phyloP scores from a whole-genome alignment of 495 filamentous ascomycete genomes.

The Geopyxis carbonaria region DNA sequence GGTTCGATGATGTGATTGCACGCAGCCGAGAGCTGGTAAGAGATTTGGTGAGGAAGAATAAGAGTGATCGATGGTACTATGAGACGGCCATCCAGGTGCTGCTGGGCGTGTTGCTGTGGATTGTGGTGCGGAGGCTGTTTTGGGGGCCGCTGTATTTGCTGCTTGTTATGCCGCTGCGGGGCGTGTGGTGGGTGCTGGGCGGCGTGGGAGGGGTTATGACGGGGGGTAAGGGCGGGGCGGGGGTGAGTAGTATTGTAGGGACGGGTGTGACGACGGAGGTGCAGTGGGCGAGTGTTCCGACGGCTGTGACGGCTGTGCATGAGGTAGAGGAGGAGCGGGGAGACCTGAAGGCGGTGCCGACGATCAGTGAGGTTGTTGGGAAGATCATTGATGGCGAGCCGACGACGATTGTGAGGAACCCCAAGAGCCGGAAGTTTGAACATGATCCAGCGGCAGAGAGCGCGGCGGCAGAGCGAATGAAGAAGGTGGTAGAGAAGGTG shows the following conservation, averaged over 20 bases:
- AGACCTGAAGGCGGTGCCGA: constrained; percentile 6
- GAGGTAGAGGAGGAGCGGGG: not conserved
- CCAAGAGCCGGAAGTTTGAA: constrained; percentile 9
- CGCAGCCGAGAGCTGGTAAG: constrained; percentile 57
- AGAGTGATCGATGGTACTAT: constrained; percentile 94
- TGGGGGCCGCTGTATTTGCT: constrained; percentile 88
- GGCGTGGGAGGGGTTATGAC: constrained; percentile 27
- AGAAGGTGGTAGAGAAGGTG: constrained; percentile 30
- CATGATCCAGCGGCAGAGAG: constrained; percentile 8
- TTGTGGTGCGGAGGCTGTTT: constrained; percentile 64
- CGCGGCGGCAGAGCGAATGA: constrained; percentile 11
- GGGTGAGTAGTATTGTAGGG: constrained; percentile 18
- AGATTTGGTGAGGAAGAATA: constrained; percentile 67
- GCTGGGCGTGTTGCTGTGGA: constrained; percentile 58
- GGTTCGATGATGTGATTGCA: constrained; percentile 56
- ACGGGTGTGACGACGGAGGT: not conserved
- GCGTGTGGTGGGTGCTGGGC: constrained; percentile 35
- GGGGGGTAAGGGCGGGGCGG: constrained; percentile 25
- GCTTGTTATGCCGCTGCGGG: constrained; percentile 58
- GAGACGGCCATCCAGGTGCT: constrained; percentile 73
- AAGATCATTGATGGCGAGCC: constrained; percentile 2
- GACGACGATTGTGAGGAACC: constrained; percentile 5
- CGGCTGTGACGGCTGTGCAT: constrained; percentile 16
- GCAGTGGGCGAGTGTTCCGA: constrained; percentile 29
- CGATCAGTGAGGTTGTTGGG: not conserved